Base-by-base conservation (phyloP, 1,284 basidiomycete genomes). In the Calocybe gambosa region DNA sequence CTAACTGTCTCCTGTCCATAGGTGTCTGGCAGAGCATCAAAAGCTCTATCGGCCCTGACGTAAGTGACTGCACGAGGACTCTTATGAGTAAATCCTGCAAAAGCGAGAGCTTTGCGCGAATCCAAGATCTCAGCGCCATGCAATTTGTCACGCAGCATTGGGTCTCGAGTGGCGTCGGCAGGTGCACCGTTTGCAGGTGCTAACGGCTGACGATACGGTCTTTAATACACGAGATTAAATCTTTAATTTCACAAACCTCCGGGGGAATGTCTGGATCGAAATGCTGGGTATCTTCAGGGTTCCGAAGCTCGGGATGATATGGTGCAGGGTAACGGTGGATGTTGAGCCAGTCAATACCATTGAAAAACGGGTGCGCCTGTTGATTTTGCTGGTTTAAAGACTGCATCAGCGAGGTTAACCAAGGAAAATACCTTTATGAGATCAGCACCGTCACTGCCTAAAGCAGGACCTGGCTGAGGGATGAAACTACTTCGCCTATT, bases 201-300 rank as follows among this genome's bases (percentile, higher is more conserved):
- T 28, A 96, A 79, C 46, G 91, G 90, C 84, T 93, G 69, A 67
- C 68, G 31, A 69, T 65, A 64, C 44, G 26, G 48, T 55, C 57
- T 55, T 62, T 52, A 59, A 58, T 53, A 54, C 37, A 46, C 49
- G 58, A 56, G 50, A 18, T 48, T 50, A 34, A 49, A 46, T 55
- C 53, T 52, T 46, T 47, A 45, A 50, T 57, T 58, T 53, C 47
- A 62, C 83, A 64, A 66, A 89, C 89, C 78, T 93, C 89, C 39
- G 87, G 70, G 25, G 91, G 90, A 53, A 97, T 97, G 63, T 94
- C 92, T 49, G 89, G 82, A 66, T 94, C 91, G 56, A 95, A 94
- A 64, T 95, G 91, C 53, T 79, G 74, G 20, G 92, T 95, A 65
- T 96, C 91, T 58, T 86, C 88, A 21, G 86, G 85, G 50, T 78